These are phyloP conservation scores for Ramularia collo-cygni DNA, from an alignment of 2,329 filamentous ascomycete genomes.

Conservation along the genomic window DNA sequence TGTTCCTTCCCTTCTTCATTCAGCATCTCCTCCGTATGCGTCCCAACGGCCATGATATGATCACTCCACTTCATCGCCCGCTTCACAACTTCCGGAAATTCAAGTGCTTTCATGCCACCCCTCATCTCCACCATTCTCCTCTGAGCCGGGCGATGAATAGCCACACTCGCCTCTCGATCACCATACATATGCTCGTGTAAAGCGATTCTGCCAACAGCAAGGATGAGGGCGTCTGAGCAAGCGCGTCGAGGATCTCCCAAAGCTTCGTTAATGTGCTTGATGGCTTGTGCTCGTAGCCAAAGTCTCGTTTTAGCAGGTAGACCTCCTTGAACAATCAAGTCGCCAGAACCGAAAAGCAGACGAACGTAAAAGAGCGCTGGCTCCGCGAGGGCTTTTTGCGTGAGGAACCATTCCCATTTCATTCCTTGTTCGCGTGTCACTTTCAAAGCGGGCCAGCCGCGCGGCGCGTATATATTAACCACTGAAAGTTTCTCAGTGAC, in stretches of 20 bases:
- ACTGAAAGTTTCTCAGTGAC: conserved; percentile 14
- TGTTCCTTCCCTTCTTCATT: conserved; percentile 23
- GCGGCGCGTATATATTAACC: conserved; percentile 29
- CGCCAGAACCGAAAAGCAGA: conserved; percentile 28
- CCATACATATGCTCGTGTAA: conserved; percentile 31
- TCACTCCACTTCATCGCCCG: conserved; percentile 30
- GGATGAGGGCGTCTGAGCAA: conserved; percentile 21
- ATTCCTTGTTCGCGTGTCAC: conserved; percentile 25
- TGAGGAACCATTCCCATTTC: conserved; percentile 30
- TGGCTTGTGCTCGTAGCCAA: conserved; percentile 26
- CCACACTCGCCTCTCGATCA: conserved; percentile 24
- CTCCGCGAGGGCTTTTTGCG: conserved; percentile 27
- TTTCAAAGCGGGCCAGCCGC: conserved; percentile 29
- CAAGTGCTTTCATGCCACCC: conserved; percentile 25
- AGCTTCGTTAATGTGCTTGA: conserved; percentile 25
- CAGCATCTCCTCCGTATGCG: conserved; percentile 24
- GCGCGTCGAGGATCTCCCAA: conserved; percentile 16
- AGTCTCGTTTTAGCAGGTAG: conserved; percentile 18
- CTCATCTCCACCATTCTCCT: conserved; percentile 29
- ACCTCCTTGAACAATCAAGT: conserved; percentile 23
- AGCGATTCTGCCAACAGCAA: conserved; percentile 30
- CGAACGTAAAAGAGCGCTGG: conserved; percentile 30
- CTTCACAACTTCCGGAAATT: conserved; percentile 28
- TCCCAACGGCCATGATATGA: conserved; percentile 28
- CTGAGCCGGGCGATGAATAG: conserved; percentile 29